Percentiles rank a stretch among this genome's conserved stretches.
These are phyloP conservation scores for Monilinia fructicola DNA, from an alignment of 2,329 filamentous ascomycete species.

Conservation along the genomic window DNA sequence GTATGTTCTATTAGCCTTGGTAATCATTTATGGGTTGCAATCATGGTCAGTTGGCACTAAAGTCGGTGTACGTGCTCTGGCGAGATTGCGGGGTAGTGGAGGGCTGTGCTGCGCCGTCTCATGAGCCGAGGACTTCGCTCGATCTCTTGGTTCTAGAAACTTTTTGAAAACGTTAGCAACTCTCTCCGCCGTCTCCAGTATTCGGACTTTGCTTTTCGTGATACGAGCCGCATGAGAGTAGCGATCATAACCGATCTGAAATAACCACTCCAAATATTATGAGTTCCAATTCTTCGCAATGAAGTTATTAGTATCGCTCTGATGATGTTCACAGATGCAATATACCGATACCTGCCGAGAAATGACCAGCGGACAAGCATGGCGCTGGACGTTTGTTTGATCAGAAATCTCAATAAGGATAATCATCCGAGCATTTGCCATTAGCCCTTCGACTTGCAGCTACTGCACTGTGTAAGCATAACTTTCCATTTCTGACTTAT, in stretches of 20 bases:
- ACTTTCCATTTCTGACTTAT: not conserved
- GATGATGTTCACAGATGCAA: not conserved
- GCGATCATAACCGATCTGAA: not conserved
- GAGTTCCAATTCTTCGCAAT: not conserved
- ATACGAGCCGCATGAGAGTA: not conserved
- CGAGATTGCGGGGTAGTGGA: constrained; percentile 20
- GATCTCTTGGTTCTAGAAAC: constrained; percentile 5
- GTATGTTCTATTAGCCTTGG: not conserved
- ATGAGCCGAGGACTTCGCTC: constrained; percentile 11
- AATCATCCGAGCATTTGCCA: not conserved
- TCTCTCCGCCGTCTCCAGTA: not conserved
- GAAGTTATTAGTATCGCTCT: not conserved
- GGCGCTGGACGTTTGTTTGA: not conserved
- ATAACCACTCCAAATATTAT: not conserved
- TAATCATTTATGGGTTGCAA: constrained; percentile 11
- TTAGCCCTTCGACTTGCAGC: constrained; percentile 12
- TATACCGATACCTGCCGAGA: constrained; percentile 17
- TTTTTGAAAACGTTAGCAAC: not conserved
- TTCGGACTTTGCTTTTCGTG: not conserved
- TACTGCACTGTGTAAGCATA: constrained; percentile 16
- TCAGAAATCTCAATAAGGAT: not conserved
- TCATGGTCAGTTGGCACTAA: constrained; percentile 2
- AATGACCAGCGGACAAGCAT: constrained; percentile 2
- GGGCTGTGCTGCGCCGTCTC: not conserved
- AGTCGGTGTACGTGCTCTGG: not conserved